Base-by-base conservation (phyloP, 495 filamentous ascomycete species). In the Hypoxylon perforatum region DNA sequence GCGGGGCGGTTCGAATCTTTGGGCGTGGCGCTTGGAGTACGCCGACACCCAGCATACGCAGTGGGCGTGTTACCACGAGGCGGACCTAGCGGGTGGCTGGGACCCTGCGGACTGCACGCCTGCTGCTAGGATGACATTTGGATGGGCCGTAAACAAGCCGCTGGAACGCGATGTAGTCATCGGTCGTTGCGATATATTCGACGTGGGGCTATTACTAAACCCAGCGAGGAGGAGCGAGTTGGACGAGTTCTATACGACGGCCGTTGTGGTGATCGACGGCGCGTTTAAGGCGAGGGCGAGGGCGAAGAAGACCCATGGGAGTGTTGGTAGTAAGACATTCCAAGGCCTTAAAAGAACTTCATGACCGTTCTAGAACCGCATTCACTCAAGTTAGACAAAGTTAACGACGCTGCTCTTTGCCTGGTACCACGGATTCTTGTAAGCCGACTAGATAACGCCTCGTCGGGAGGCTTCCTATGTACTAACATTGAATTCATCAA, bases 401-500 rank as follows among this genome's bases (percentile, higher is more conserved):
- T n/a, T n/a, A n/a, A n/a, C n/a, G n/a, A n/a, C n/a, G n/a, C n/a
- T n/a, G n/a, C n/a, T n/a, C n/a, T n/a, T n/a, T n/a, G n/a, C n/a
- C n/a, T n/a, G n/a, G n/a, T n/a, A n/a, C n/a, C n/a, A n/a, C n/a
- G n/a, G n/a, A n/a, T n/a, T n/a, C n/a, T n/a, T n/a, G n/a, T n/a
- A n/a, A n/a, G n/a, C n/a, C n/a, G n/a, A n/a, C n/a, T n/a, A n/a
- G n/a, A n/a, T n/a, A n/a, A n/a, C n/a, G 12, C n/a, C n/a, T 17
- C n/a, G 8, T 17, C 11, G 11, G 15, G 11, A 39, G 71, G 46
- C 73, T 82, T 76, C 88, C 90, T 65, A 75, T 89, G 35, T 58
- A 12, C 42, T 28, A 71, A 69, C 41, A 61, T 78, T 63, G 50
- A 76, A 86, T 61, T 87, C 82, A 30, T 85, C 83, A 54, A 87